Evolutionary conservation across 108 stramenopile genomes (phyloP), one percentile per base, ranked within the genome.

Genomic region (Cylindrotheca closterium): DNA sequence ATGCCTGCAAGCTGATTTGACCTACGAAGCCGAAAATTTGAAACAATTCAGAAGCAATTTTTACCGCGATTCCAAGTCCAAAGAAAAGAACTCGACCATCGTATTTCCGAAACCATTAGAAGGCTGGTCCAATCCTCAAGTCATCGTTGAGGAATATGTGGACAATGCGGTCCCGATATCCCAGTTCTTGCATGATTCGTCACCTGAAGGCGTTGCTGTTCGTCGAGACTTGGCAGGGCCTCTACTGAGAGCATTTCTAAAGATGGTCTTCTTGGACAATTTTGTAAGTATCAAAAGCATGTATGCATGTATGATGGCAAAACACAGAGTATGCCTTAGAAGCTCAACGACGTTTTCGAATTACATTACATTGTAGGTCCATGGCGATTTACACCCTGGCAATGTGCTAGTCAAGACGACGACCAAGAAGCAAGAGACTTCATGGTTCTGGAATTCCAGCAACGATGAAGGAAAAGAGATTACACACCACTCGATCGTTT

Each of bases 201-300:
- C 74, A 47, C 58, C 67, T 21, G 71, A 76, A 46, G 91, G 88
- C 7, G 49, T 77, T 54, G 47, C 58, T 21, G 58, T 74, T 15
- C 75, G 78, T 27, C 84, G 73, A 55, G 79, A 82, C 28, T 33
- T 96, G 8, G 95, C 89, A 3, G 81, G 78, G 5, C 86, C 86
- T 24, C 63, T 96, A 34, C 71, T 93, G 25, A 72, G 87, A 27
- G 81, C 90, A n/a, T 93, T 91, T 76, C 76, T 96, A 47, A 91
- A 92, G 61, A 96, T 96, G 95, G 90, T 93, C 0, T 96, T 94
- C 47, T 56, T 79, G 3, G 85, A 91, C 51, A 42, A 42, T 15
- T 42, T 64, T 64, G 63, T 72, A 84, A 78, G 34, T 90, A 77
- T 49, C 58, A 82, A 1, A 81, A 88, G n/a, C 27, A 47, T 30